Conservation (phyloP, 345 rosid species). For the Gossypium sturtianum region DNA sequence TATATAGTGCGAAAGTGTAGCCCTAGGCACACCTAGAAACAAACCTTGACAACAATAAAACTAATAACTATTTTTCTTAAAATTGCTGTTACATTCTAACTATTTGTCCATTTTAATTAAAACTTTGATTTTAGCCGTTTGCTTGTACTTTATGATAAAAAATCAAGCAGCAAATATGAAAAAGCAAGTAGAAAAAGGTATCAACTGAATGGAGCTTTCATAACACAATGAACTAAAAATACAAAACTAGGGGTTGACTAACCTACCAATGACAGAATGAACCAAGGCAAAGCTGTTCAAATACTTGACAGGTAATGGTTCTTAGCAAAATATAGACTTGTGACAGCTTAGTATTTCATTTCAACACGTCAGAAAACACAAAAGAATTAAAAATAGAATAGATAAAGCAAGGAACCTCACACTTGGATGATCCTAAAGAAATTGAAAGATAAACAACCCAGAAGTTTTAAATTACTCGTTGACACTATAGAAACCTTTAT, state of each 20-base stretch:
- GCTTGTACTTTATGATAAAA: no score
- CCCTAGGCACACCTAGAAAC: no score
- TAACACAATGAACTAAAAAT: neutral
- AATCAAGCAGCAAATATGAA: no score
- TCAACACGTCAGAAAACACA: neutral
- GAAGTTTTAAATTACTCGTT: neutral
- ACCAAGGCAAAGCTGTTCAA: neutral
- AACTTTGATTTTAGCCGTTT: no score
- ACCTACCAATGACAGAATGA: neutral
- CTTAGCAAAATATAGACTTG: neutral
- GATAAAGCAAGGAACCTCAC: neutral
- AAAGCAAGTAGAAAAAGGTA: neutral
- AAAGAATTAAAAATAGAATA: neutral
- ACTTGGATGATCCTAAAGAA: neutral
- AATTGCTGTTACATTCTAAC: no score
- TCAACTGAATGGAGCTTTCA: neutral
- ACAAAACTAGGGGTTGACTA: neutral
- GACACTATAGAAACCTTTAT: neutral
- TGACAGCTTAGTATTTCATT: neutral
- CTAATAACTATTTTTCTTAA: no score
- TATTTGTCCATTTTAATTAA: no score
- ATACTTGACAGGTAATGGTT: neutral
- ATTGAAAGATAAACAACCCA: neutral
- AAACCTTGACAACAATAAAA: no score
- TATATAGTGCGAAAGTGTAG: no score